Conservation (phyloP, 225 moss, liverwort and hornwort species). For the Climacium dendroides region DNA sequence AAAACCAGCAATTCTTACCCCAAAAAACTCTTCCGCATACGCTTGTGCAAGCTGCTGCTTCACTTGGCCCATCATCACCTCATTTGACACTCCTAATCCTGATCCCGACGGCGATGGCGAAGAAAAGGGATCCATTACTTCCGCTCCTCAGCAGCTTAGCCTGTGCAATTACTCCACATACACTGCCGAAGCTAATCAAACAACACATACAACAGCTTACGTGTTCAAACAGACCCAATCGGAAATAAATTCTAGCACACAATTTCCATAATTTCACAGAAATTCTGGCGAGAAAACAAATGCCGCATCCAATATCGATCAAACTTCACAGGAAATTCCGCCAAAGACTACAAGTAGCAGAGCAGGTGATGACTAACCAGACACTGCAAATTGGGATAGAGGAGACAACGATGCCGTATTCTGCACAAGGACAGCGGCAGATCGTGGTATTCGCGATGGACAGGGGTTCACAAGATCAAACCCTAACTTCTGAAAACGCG, state of each 20-base stretch:
- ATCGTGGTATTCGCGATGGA: neutral
- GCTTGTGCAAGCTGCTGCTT: constrained; percentile 96
- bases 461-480: neutral
- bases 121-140: constrained; percentile 60
- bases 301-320: neutral
- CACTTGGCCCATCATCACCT: constrained; percentile 78
- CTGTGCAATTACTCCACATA: neutral
- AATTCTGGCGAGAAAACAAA: neutral
- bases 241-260: neutral
- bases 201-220: neutral
- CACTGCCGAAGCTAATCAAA: neutral
- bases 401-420: neutral
- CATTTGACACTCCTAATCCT: constrained; percentile 49
- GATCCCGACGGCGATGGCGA: constrained; percentile 43
- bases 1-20: constrained; percentile 23
- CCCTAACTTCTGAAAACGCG: neutral
- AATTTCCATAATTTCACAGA: neutral
- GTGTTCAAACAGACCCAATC: neutral
- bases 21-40: constrained; percentile 95
- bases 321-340: neutral
- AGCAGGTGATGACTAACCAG: neutral
- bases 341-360: neutral
- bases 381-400: neutral
- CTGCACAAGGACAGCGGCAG: neutral
- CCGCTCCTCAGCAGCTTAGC: neutral